Percentiles rank a stretch among this genome's conserved stretches.
Conservation (phyloP, 129 eudicot species). For the Tagetes erecta region DNA sequence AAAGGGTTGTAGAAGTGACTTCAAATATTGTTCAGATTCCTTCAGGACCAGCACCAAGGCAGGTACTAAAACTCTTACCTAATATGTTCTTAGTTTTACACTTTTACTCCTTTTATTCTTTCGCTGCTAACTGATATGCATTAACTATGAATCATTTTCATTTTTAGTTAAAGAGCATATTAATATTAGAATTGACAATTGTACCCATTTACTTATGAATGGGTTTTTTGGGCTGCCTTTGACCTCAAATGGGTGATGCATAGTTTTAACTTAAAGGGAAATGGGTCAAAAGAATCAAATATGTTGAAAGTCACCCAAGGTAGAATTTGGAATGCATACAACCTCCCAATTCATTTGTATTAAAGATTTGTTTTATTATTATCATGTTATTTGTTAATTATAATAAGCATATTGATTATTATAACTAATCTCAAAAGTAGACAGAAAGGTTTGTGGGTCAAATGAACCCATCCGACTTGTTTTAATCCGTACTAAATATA, state of each 20-base stretch:
- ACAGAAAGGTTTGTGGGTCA: constrained; percentile 7
- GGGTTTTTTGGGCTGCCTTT: background rate
- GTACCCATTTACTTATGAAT: background rate
- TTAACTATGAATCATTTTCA: background rate
- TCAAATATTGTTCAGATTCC: constrained; percentile 77
- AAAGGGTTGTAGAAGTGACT: constrained; percentile 79
- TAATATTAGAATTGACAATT: background rate
- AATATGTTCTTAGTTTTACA: background rate
- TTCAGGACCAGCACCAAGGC: constrained; percentile 99
- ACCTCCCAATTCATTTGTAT: background rate
- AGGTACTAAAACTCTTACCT: constrained; percentile 54
- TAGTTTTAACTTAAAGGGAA: background rate
- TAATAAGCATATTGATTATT: background rate
- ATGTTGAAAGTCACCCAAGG: background rate
- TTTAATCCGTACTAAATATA: background rate
- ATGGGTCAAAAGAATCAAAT: background rate
- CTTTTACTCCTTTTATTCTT: background rate
- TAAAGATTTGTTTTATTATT: background rate
- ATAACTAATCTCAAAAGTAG: background rate
- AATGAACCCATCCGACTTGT: background rate
- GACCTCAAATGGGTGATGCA: background rate
- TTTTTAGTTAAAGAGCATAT: background rate
- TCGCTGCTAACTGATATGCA: background rate
- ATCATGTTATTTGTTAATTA: background rate
- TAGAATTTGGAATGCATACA: background rate